Evolutionary conservation across 1,139 yeast species (phyloP), one percentile per base, ranked within the genome.

Genomic region (Suhomyces terraborum): DNA sequence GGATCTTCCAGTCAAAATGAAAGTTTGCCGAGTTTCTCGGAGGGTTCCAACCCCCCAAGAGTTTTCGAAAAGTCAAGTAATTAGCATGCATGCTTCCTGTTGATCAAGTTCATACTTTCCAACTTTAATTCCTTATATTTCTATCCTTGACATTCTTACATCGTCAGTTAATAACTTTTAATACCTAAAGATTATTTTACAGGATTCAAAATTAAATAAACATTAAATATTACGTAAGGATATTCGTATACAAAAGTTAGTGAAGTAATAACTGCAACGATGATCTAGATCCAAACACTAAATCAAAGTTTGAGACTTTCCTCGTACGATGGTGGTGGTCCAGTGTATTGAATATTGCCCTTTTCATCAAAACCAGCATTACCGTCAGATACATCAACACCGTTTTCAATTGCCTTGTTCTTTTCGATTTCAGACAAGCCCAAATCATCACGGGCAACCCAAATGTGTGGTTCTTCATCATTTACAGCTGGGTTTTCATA

Each of bases 391-490:
- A 82, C 82, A 43, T 77, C 76, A 29, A 83, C 80, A 19, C 74
- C 76, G 32, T 74, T 65, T 33, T 75, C 80, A 24, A 67, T 57
- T n/a, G 88, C 78, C 52, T 78, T 75, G 35, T 69, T 70, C 55
- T 81, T 80, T 57, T 80, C 82, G 44, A 75, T 73, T 42, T 72
- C 75, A 4, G 88, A 78, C 33, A 85, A 72, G 16, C 93, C 93
- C 77, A 84, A 66, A 20, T 79, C 75, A 61, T 85, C 94, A 47
- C 64, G 71, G 31, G 85, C 80, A 48, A 83, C 68, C 94, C 94
- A 85, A 38, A 84, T 70, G 33, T 77, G 77, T 12, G 88, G 88
- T 50, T 77, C 82, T 23, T 70, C 73, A 32, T 79, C 83, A 18
- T 66, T 67, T 25, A 84, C 81, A 41, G 75, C 76, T 16, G 91